Evolutionary conservation across 139 green algal genomes (phyloP), one percentile per base, ranked within the genome.

Genomic region (Tetradesmus obliquus): DNA sequence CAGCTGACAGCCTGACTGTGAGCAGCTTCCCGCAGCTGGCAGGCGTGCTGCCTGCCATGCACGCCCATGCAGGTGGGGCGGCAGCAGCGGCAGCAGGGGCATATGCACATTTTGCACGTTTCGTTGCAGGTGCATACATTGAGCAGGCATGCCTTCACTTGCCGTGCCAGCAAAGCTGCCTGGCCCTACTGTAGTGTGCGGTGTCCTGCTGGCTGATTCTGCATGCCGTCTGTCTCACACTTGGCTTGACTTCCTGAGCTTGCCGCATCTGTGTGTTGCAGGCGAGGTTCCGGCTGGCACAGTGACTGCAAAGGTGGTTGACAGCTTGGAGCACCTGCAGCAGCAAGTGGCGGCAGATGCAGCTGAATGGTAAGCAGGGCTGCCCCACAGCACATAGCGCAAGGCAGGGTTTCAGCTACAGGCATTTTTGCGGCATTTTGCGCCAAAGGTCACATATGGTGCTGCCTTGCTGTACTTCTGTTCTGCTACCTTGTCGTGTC

Each of bases 281-380:
- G 79, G 81, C 51, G 32, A 57, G 17, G 0, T 62, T 3, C 53
- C 81, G 6, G 19, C 15, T 32, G 13, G 81, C 81, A 5, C 69
- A 8, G 54, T 54, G 9, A 12, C 4, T 55, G 87, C 74, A 7
- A 20, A 55, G 8, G 87, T 91, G 69, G 54, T 79, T 0, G 22
- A 84, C 22, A 79, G 53, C 53, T 13, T 91, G 54, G 87, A 85
- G 3, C 9, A 72, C 5, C 87, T 91, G 20, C 72, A 62, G 71
- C 54, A 91, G 55, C 54, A 85, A 54, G 87, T 91, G 22, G 54
- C 80, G 74, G 53, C 74, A 51, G 74, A 91, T 71, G 54, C 87
- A 15, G 20, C 87, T n/a, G 79, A 79, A 7, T 91, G 87, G 87
- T 91, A 54, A 85, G 87, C 74, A 15, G 12, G 22, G 4, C 45